These are phyloP conservation scores for Neolentinus lepideus DNA, from an alignment of 1,284 basidiomycete genomes.

Conservation along the genomic window DNA sequence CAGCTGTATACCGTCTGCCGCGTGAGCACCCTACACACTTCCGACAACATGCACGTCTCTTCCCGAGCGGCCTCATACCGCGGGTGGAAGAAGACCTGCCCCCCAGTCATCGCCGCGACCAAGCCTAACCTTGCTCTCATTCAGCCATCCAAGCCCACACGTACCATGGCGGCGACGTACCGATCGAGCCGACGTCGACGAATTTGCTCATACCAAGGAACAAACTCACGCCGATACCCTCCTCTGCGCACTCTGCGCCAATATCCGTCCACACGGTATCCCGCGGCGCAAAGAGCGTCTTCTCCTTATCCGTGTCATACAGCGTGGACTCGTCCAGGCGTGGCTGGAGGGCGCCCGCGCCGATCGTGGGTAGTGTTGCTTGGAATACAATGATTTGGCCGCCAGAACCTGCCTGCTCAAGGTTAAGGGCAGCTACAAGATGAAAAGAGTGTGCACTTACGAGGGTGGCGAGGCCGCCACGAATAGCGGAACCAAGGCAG, in stretches of 20 bases:
- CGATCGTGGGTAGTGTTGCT: conserved; percentile 71
- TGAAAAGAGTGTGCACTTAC: conserved; percentile 32
- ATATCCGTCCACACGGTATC: conserved; percentile 76
- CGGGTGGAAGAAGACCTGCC: conserved; percentile 91
- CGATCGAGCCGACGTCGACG: conserved; percentile 87
- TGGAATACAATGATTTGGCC: conserved; percentile 87
- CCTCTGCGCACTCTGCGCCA: conserved; percentile 84
- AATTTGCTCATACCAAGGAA: conserved; percentile 83
- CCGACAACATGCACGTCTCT: conserved; percentile 57
- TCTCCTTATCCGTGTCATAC: conserved; percentile 91
- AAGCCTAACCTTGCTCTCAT: conserved; percentile 33
- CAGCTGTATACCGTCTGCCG: conserved; percentile 81
- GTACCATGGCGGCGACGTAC: conserved; percentile 30
- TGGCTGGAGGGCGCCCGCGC: conserved; percentile 61
- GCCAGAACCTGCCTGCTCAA: conserved; percentile 64
- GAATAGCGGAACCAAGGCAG: conserved; percentile 77
- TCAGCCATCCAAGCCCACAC: background rate
- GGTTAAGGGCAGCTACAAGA: conserved; percentile 7
- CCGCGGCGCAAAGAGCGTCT: conserved; percentile 70
- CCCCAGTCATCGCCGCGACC: conserved; percentile 78
- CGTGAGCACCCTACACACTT: conserved; percentile 66
- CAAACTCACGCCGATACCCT: conserved; percentile 87
- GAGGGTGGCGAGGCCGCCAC: conserved; percentile 67
- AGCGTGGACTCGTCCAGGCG: conserved; percentile 60
- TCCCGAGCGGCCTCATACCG: conserved; percentile 77